phyloP scores from a whole-genome alignment of 192 early-diverging fungal species.

The Coemansia sp. region DNA sequence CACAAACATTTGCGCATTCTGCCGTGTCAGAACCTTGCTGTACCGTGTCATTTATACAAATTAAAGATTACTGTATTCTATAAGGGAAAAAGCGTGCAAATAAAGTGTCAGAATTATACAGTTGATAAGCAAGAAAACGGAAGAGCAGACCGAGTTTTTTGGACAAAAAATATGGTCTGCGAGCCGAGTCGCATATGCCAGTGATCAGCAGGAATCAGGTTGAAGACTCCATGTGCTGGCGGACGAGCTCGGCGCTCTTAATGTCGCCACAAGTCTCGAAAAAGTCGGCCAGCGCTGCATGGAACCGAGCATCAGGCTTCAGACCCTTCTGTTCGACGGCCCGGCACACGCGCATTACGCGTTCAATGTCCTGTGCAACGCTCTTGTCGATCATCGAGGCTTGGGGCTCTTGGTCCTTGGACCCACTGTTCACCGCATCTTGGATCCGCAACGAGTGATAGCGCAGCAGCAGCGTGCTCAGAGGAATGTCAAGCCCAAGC shows the following conservation, averaged over 20 bases:
- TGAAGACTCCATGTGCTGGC: slow-evolving; percentile 11
- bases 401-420: background rate
- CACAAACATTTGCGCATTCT: slow-evolving; percentile 35
- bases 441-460: slow-evolving; percentile 35
- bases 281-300: slow-evolving; percentile 38
- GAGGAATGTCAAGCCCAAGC: slow-evolving; percentile 28
- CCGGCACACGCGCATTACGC: slow-evolving; percentile 39
- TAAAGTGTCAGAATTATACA: background rate
- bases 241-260: slow-evolving; percentile 36
- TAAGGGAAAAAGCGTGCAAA: background rate
- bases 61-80: background rate
- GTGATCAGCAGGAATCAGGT: background rate
- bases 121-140: background rate
- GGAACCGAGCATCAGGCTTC: slow-evolving; percentile 35
- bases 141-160: background rate
- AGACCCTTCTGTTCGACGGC: slow-evolving; percentile 28
- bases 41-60: slow-evolving; percentile 30
- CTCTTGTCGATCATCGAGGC: slow-evolving; percentile 8
- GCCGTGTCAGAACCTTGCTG: slow-evolving; percentile 35
- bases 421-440: slow-evolving; percentile 12
- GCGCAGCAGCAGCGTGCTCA: slow-evolving; percentile 42
- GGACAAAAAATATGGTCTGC: background rate
- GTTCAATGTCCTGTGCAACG: slow-evolving; percentile 19
- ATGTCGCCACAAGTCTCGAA: slow-evolving; percentile 40
- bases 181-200: background rate